A percentile compares a stretch with the other conserved stretches of the same genome.
These are phyloP conservation scores for Bryopsis sp. DNA, from an alignment of 139 green algal species.

Conservation along the genomic window DNA sequence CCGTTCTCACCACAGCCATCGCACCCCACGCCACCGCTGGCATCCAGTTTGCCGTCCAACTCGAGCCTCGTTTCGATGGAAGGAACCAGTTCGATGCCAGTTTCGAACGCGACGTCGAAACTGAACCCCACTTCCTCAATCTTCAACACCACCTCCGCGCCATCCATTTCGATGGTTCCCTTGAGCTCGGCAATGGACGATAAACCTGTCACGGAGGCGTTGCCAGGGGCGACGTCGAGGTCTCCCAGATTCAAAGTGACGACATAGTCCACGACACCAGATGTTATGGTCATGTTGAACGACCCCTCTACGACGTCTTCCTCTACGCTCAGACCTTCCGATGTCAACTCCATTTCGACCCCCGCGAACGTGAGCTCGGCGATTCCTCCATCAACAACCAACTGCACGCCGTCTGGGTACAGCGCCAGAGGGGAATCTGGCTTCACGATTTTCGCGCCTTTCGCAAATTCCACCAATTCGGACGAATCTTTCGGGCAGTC, in stretches of 20 bases:
- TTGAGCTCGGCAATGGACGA: neutral
- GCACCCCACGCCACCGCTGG: slow-evolving; percentile 1
- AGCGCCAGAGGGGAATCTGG: neutral
- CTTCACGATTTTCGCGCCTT: neutral
- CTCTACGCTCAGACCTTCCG: too few relatives aligned
- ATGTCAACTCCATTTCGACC: neutral
- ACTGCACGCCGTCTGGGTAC: neutral
- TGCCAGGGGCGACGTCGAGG: neutral
- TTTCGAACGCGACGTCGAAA: slow-evolving; percentile 8
- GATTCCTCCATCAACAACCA: neutral
- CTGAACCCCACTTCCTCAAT: neutral
- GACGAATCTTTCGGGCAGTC: neutral
- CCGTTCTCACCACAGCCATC: slow-evolving; percentile 2
- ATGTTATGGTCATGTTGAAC: neutral
- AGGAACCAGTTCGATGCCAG: slow-evolving; percentile 11
- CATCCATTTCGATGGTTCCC: neutral
- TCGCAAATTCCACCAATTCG: neutral
- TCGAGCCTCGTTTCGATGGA: neutral
- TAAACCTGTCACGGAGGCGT: neutral
- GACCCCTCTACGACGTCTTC: too few relatives aligned
- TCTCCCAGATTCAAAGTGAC: slow-evolving; percentile 9
- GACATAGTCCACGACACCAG: neutral
- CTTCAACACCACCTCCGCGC: neutral
- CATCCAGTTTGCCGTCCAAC: slow-evolving; percentile 2
- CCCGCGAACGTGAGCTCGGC: neutral